A percentile compares a stretch with the other conserved stretches of the same genome.
phyloP scores from a whole-genome alignment of 148 eudicot genomes.

The Hydrangea macrophylla region DNA sequence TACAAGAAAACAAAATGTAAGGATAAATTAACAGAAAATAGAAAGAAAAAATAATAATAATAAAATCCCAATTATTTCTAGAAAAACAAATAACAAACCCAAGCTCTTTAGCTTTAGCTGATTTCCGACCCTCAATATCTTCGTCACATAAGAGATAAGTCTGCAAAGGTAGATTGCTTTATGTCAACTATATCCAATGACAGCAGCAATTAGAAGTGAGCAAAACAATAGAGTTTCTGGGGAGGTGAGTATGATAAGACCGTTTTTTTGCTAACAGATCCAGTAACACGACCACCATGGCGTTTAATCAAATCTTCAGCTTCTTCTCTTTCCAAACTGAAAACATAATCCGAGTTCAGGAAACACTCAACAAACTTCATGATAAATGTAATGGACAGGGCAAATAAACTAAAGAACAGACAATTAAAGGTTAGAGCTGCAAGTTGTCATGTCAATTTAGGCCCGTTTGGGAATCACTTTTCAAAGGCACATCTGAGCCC shows the following conservation, averaged over 20 bases:
- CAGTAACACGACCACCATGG: slow-evolving; percentile 94
- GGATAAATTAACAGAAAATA: slow-evolving; percentile 14
- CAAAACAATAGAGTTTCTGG: neutral
- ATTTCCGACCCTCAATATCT: slow-evolving; percentile 90
- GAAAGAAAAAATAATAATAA: slow-evolving; percentile 10
- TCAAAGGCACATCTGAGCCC: no score
- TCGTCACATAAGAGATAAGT: slow-evolving; percentile 91
- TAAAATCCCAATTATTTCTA: slow-evolving; percentile 3
- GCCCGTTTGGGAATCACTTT: no score
- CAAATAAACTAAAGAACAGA: neutral
- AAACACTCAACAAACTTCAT: neutral
- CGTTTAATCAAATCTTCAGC: slow-evolving; percentile 96
- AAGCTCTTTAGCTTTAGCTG: slow-evolving; percentile 79
- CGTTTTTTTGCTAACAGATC: slow-evolving; percentile 97
- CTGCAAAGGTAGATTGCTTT: slow-evolving; percentile 36
- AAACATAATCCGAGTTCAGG: neutral
- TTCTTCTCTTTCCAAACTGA: slow-evolving; percentile 97
- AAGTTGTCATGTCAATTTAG: neutral
- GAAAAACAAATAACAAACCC: slow-evolving; percentile 61
- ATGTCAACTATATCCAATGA: neutral
- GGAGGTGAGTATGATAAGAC: slow-evolving; percentile 33
- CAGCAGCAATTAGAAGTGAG: neutral
- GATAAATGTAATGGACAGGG: neutral
- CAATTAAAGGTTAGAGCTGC: neutral
- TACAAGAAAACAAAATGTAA: slow-evolving; percentile 17